A percentile compares a stretch with the other conserved stretches of the same genome.
Conservation (phyloP, 176 grass and related monocot species). For the Cenchrus fungigraminus region DNA sequence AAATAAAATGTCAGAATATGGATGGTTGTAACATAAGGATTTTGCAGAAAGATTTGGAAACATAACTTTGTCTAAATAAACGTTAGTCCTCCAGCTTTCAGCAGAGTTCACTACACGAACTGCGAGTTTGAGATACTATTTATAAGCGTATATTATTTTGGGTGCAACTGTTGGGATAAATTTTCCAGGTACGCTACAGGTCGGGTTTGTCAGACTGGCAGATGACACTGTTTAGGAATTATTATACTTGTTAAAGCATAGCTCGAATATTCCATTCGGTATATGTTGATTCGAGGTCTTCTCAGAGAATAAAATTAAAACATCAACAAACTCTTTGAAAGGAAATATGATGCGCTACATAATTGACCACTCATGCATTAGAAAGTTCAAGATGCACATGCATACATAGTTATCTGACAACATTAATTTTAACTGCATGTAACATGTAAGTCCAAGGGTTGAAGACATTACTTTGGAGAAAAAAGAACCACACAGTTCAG, state of each 20-base stretch:
- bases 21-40: neutral
- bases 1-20: slow-evolving; percentile 38
- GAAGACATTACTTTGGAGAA: slow-evolving; percentile 84
- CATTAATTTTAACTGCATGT: slow-evolving; percentile 10
- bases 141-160: neutral
- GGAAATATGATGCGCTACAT: neutral
- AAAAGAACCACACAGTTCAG: slow-evolving; percentile 98
- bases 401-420: neutral
- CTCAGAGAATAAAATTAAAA: neutral
- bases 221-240: neutral
- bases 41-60: slow-evolving; percentile 14
- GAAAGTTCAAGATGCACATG: neutral
- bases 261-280: slow-evolving; percentile 4
- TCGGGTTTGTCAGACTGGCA: neutral
- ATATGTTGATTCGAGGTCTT: slow-evolving; percentile 1
- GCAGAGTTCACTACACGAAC: neutral
- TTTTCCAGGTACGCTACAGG: neutral
- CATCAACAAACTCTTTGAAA: neutral
- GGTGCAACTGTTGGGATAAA: neutral
- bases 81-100: slow-evolving; percentile 1
- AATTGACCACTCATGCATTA: neutral
- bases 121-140: neutral
- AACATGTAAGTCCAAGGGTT: neutral
- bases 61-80: slow-evolving; percentile 33
- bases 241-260: neutral